Evolutionary conservation across 306 rosid species (phyloP), one percentile per base, ranked within the genome.

Genomic region (Malus domestica): DNA sequence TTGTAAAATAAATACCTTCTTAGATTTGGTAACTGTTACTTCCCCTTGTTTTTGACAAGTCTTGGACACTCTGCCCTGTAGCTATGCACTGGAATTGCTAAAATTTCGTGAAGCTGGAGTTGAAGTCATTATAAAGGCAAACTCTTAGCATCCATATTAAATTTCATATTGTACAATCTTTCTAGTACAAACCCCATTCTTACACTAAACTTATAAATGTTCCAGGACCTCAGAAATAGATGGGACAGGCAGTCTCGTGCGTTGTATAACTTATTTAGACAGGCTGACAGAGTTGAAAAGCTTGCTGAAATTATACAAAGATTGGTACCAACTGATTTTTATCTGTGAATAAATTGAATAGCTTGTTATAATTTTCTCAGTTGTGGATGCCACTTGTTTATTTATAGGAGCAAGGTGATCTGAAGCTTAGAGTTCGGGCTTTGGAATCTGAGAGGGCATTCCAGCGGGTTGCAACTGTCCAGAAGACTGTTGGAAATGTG

Each of bases 361-460:
- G 65, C 75, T 81, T 62, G 35, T 74, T 75, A 69, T 35, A 16
- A 67, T 73, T 79, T 51, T 40, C 75, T 68, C 64, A 79, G 70
- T 78, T 66, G 69, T 72, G 64, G 72, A 78, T 71, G 67, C 60
- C 33, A 55, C 69, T 72, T 19, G 33, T 73, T 74, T 79, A 44
- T 68, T 74, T 58, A 69, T 83, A 96, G 99, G 99, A 96, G 91
- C 97, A 96, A 92, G 99, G 99, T 75, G 99, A 96, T 81, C 87
- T 96, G 62, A 96, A 96, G 82, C 96, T 96, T 65, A 85, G 99
- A 86, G 99, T 96, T 78, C 93, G 98, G 70, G 78, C 99, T 60
- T 82, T 96, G 88, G 99, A 96, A 84, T 92, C 99, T 74, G 99
- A 96, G 86, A 88, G 99, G 83, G 88, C 99, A 85, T 92, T 96